Conservation (phyloP, 2,329 filamentous ascomycete genomes). For the Colletotrichum theobromicola region DNA sequence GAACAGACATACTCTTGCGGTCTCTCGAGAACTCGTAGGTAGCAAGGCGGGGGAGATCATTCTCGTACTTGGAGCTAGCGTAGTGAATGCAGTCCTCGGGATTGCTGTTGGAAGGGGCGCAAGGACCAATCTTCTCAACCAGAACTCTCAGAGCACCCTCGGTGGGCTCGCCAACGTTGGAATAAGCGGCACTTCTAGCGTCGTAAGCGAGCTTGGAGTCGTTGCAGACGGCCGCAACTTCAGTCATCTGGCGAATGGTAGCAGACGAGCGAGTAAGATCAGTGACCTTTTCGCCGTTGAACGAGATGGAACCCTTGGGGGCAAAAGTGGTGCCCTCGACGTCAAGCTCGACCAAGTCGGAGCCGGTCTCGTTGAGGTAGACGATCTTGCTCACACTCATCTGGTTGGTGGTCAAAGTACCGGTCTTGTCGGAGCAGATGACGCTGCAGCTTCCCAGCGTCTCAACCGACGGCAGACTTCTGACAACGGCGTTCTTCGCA, state of each 20-base stretch:
- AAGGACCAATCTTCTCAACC: slow-evolving; percentile 92
- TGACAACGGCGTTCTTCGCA: slow-evolving; percentile 95
- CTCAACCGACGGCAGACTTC: slow-evolving; percentile 95
- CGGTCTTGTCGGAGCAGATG: slow-evolving; percentile 99
- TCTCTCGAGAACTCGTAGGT: slow-evolving; percentile 98
- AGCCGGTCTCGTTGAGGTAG: slow-evolving; percentile 76
- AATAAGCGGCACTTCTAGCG: slow-evolving; percentile 73
- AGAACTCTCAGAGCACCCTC: slow-evolving; percentile 91
- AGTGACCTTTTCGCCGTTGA: slow-evolving; percentile 69
- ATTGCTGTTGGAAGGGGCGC: slow-evolving; percentile 59
- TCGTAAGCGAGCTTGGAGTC: slow-evolving; percentile 86
- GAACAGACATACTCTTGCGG: slow-evolving; percentile 98
- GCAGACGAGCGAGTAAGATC: slow-evolving; percentile 74
- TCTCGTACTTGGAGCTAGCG: slow-evolving; percentile 85
- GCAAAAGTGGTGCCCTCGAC: slow-evolving; percentile 94
- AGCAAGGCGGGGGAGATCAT: slow-evolving; percentile 74
- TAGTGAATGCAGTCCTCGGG: slow-evolving; percentile 76
- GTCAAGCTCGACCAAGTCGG: slow-evolving; percentile 81
- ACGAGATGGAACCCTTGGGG: slow-evolving; percentile 76
- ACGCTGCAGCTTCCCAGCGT: slow-evolving; percentile 99
- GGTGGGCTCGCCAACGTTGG: slow-evolving; percentile 90
- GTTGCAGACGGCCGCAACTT: slow-evolving; percentile 83
- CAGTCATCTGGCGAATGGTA: slow-evolving; percentile 80
- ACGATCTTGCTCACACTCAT: slow-evolving; percentile 98
- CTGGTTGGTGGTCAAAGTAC: slow-evolving; percentile 96